A percentile compares a stretch with the other conserved stretches of the same genome.
Conservation (phyloP, 148 eudicot species). For the Heliamphora exappendiculata region DNA sequence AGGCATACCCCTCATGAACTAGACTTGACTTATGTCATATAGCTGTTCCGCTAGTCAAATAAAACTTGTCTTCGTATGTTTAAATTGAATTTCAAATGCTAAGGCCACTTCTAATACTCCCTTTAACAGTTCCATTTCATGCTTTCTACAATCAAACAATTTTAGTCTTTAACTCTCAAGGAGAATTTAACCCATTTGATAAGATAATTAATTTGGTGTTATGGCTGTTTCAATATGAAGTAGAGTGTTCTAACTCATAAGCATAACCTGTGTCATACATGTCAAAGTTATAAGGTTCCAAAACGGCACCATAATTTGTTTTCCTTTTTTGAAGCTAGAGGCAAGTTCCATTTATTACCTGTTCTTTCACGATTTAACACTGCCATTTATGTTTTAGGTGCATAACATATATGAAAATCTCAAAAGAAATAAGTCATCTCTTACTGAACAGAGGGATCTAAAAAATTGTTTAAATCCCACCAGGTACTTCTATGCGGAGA, state of each 20-base stretch:
- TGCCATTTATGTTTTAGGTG: background rate
- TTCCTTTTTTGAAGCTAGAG: background rate
- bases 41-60: no score
- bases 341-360: constrained; percentile 4
- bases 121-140: background rate
- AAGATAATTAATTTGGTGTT: background rate
- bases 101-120: background rate
- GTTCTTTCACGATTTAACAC: background rate
- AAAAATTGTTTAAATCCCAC: background rate
- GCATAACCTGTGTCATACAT: background rate
- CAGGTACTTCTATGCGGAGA: constrained; percentile 76
- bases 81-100: no score
- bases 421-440: background rate
- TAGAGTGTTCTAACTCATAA: background rate
- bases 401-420: background rate
- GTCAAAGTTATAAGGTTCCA: background rate
- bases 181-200: no score
- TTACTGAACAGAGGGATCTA: background rate
- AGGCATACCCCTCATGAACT: no score
- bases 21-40: no score
- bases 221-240: background rate
- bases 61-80: no score
- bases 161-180: no score
- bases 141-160: no score
- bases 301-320: background rate